Conservation (phyloP, 192 early-diverging fungal species). For the Martensiomyces pterosporus region DNA sequence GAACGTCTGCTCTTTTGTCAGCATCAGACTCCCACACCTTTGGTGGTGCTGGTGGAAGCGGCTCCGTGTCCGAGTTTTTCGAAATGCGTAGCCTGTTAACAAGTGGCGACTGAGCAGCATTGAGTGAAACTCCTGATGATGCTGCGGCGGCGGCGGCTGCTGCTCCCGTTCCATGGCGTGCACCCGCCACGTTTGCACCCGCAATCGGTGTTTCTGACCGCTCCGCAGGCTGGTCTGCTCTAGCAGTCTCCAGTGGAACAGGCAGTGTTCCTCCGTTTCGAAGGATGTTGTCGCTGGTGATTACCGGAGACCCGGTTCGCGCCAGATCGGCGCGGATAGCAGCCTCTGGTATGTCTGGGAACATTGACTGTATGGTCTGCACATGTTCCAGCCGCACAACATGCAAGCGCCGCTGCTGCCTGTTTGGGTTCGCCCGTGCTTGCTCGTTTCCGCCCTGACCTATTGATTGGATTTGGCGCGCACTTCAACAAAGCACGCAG, state of each 20-base stretch:
- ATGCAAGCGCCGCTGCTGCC: conserved; percentile 23
- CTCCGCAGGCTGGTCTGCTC: not conserved
- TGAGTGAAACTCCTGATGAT: conserved; percentile 28
- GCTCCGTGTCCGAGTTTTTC: conserved; percentile 13
- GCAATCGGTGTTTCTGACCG: no score
- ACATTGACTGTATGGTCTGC: conserved; percentile 74
- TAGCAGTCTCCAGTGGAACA: conserved; percentile 17
- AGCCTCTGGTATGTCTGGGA: conserved; percentile 71
- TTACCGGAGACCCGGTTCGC: conserved; percentile 77
- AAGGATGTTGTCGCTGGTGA: conserved; percentile 77
- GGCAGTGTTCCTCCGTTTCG: conserved; percentile 53
- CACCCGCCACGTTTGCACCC: no score
- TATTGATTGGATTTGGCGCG: no score
- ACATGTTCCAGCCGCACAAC: conserved; percentile 52
- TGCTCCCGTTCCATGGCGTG: no score
- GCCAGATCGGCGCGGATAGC: conserved; percentile 72
- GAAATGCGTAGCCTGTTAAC: conserved; percentile 27
- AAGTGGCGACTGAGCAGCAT: conserved; percentile 38
- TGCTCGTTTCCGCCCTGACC: conserved; percentile 38
- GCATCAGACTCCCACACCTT: conserved; percentile 43
- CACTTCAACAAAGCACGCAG: no score
- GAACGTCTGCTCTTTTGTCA: conserved; percentile 26
- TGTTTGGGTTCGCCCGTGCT: conserved; percentile 5
- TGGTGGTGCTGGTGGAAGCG: conserved; percentile 27
- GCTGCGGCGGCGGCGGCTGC: conserved; percentile 1